Conservation (phyloP, 1,284 basidiomycete genomes). For the Puccinia hordei region DNA sequence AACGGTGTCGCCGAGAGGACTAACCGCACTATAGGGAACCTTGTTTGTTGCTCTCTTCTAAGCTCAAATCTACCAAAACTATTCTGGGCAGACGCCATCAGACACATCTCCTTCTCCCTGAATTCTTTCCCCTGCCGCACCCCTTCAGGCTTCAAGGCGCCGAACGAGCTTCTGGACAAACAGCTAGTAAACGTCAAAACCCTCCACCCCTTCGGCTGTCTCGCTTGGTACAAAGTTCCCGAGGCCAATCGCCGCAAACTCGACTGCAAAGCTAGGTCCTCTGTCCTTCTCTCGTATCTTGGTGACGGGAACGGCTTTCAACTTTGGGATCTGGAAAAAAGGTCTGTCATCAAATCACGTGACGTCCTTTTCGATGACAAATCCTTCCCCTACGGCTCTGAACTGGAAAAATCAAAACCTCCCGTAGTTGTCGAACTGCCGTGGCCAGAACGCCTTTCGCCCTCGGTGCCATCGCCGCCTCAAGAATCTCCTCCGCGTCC, state of each 20-base stretch:
- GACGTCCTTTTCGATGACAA: too few relatives aligned
- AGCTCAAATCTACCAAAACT: not conserved
- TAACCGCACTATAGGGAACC: not conserved
- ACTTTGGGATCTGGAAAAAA: not conserved
- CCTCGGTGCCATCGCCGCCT: too few relatives aligned
- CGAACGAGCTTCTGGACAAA: not conserved
- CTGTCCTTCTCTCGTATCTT: not conserved
- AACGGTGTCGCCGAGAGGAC: constrained; percentile 16
- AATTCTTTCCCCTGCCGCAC: too few relatives aligned
- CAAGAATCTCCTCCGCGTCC: too few relatives aligned
- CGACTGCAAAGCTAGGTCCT: not conserved
- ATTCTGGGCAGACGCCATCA: constrained; percentile 10
- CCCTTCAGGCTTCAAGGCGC: not conserved
- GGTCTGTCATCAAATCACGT: too few relatives aligned
- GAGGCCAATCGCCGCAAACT: not conserved
- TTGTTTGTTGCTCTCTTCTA: not conserved
- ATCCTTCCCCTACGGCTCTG: too few relatives aligned
- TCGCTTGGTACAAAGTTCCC: not conserved
- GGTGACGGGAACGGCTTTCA: not conserved
- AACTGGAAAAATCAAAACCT: too few relatives aligned
- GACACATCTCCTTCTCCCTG: too few relatives aligned
- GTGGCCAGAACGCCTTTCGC: too few relatives aligned
- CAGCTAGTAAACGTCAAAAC: not conserved
- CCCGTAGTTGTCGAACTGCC: too few relatives aligned
- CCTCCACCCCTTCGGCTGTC: constrained; percentile 19